Evolutionary conservation across 345 rosid species (phyloP).

Genomic region (Eucalyptus regnans): DNA sequence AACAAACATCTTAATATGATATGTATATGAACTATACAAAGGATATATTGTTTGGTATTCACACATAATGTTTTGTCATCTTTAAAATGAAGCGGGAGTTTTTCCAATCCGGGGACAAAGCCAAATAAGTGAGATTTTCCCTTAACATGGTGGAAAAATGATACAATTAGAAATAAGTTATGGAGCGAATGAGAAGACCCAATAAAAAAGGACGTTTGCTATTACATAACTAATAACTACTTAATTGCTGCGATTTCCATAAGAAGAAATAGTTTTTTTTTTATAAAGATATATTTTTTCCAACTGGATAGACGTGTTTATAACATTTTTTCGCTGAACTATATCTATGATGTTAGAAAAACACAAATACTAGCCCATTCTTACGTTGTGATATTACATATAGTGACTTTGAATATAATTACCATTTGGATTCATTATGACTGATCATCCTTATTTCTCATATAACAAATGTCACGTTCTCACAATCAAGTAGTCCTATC

Average conservation of each 20-base stretch:
- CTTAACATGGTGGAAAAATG: neutral
- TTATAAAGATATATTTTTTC: neutral
- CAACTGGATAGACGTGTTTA: neutral
- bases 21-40: neutral
- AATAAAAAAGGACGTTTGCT: neutral
- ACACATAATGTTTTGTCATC: neutral
- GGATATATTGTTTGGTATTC: neutral
- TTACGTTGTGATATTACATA: neutral
- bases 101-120: neutral
- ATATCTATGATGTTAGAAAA: neutral
- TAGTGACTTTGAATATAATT: neutral
- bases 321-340: neutral
- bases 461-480: neutral
- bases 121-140: neutral
- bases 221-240: neutral
- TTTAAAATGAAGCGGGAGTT: too few relatives aligned
- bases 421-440: neutral
- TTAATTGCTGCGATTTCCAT: neutral
- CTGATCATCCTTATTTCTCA: neutral
- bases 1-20: neutral
- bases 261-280: neutral
- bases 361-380: neutral
- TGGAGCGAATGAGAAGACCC: neutral
- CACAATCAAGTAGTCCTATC: neutral
- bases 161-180: too few relatives aligned